Evolutionary conservation across 2,329 filamentous ascomycete genomes (phyloP).

Genomic region (Amauroascus niger): DNA sequence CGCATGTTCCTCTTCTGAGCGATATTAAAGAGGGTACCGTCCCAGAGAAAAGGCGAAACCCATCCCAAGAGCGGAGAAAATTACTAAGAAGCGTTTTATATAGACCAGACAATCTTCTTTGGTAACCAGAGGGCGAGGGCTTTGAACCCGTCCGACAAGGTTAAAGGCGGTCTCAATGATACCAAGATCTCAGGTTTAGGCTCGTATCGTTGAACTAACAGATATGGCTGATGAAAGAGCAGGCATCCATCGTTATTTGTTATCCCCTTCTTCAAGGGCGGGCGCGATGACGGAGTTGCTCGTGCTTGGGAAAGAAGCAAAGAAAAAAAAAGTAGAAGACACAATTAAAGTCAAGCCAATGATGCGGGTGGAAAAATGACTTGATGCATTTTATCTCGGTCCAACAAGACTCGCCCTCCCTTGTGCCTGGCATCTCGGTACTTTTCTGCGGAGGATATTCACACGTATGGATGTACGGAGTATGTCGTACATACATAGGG

Average conservation of each 20-base stretch:
- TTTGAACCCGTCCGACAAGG: neutral
- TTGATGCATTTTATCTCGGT: neutral
- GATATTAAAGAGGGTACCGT: neutral
- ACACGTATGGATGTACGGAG: no score
- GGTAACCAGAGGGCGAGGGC: slow-evolving; percentile 3
- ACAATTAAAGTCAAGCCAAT: neutral
- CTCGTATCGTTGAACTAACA: neutral
- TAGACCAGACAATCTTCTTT: neutral
- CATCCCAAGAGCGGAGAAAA: slow-evolving; percentile 6
- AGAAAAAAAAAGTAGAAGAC: neutral
- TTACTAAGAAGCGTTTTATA: slow-evolving; percentile 1
- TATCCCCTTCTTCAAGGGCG: neutral
- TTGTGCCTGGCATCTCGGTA: slow-evolving; percentile 3
- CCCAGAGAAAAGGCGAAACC: slow-evolving; percentile 1
- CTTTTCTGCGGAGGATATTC: neutral
- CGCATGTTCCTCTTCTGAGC: neutral
- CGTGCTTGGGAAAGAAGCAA: neutral
- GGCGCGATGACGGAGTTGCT: neutral
- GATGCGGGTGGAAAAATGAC: neutral
- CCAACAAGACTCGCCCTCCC: neutral
- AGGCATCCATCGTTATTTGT: neutral
- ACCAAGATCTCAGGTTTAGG: neutral
- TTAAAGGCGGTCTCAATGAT: slow-evolving; percentile 5
- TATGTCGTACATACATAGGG: no score
- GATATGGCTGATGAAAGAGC: neutral